Evolutionary conservation across 192 early-diverging fungal species (phyloP).

Genomic region (Backusella parvicylindrica): DNA sequence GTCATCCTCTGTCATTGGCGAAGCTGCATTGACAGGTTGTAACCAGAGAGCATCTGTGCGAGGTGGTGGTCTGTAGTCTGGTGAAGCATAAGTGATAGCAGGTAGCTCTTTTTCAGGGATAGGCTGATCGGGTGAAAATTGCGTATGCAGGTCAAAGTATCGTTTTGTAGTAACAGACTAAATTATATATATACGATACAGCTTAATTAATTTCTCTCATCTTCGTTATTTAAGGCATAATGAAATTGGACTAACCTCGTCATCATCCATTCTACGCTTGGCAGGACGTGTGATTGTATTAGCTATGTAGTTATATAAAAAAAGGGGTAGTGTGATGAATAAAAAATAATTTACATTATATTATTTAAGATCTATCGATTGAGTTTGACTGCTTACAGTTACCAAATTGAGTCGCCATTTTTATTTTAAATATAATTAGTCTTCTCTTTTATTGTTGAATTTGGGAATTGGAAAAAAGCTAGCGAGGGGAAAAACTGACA

Average conservation of each 20-base stretch:
- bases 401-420: conserved; percentile 10
- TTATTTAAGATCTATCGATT: background rate
- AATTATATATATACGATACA: background rate
- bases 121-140: conserved; percentile 15
- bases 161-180: conserved; percentile 4
- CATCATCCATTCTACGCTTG: conserved; percentile 12
- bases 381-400: conserved; percentile 8
- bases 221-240: background rate
- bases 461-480: background rate
- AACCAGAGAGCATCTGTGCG: conserved; percentile 7
- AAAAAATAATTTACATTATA: background rate
- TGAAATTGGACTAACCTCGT: background rate
- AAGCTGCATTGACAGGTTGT: conserved; percentile 3
- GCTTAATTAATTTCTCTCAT: background rate
- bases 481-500: background rate
- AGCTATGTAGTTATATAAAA: background rate
- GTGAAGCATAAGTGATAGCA: conserved; percentile 18
- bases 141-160: conserved; percentile 16
- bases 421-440: background rate
- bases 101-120: conserved; percentile 9
- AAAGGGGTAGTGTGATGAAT: background rate
- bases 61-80: conserved; percentile 15
- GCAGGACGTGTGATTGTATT: background rate
- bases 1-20: conserved; percentile 10
- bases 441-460: background rate